Evolutionary conservation across 495 filamentous ascomycete genomes (phyloP).

Genomic region (Penicillium paxilli): DNA sequence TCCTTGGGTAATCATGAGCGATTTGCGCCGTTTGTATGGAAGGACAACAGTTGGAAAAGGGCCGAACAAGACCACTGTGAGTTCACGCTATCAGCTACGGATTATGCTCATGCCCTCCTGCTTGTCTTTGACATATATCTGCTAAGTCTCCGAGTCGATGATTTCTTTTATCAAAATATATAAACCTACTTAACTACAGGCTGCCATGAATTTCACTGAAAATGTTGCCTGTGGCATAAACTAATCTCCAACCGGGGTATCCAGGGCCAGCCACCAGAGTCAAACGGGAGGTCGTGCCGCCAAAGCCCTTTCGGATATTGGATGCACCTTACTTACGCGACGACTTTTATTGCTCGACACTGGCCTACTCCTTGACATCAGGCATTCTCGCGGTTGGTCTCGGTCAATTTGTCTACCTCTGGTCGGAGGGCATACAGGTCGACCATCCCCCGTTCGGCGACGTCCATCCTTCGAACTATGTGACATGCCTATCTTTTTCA

Average conservation of each 20-base stretch:
- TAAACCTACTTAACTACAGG: background rate
- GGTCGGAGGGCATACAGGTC: conserved; percentile 72
- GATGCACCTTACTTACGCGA: conserved; percentile 87
- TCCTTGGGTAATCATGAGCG: conserved; percentile 34
- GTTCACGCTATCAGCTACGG: conserved; percentile 13
- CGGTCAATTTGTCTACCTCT: conserved; percentile 78
- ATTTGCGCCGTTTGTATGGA: conserved; percentile 50
- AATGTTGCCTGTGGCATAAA: background rate
- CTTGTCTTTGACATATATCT: no score
- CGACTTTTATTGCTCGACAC: conserved; percentile 91
- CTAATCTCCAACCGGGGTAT: conserved; percentile 9
- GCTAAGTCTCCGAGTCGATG: no score
- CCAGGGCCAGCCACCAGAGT: conserved; percentile 23
- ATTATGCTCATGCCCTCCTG: no score
- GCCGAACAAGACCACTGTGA: conserved; percentile 50
- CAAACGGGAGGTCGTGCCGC: conserved; percentile 50
- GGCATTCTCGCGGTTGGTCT: conserved; percentile 85
- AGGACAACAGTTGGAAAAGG: conserved; percentile 60
- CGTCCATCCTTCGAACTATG: conserved; percentile 49
- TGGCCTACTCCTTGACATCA: conserved; percentile 76
- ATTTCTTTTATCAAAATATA: background rate
- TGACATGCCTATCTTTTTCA: conserved; percentile 89
- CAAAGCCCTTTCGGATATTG: conserved; percentile 80
- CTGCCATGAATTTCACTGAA: background rate
- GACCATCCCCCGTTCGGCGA: conserved; percentile 45